Percentiles rank a stretch among this genome's conserved stretches.
These are phyloP conservation scores for Yamadazyma siamensis DNA, from an alignment of 1,139 yeast species.

Conservation along the genomic window DNA sequence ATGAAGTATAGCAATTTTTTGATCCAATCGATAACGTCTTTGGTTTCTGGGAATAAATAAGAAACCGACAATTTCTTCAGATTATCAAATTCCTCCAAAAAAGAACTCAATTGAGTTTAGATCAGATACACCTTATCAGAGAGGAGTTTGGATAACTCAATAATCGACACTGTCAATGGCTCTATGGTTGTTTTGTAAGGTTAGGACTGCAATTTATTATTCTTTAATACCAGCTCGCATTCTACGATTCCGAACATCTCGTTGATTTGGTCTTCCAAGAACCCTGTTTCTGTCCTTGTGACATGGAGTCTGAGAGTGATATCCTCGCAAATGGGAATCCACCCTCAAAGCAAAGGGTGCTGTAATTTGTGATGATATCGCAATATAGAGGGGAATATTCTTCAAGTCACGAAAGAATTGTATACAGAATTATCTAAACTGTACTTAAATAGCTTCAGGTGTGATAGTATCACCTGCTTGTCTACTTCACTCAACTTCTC, in stretches of 20 bases:
- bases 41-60: slow-evolving; percentile 29
- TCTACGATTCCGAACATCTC: slow-evolving; percentile 22
- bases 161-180: slow-evolving; percentile 17
- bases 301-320: slow-evolving; percentile 31
- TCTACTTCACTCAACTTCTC: slow-evolving; percentile 21
- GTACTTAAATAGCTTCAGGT: slow-evolving; percentile 27
- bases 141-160: slow-evolving; percentile 20
- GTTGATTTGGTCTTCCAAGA: slow-evolving; percentile 33
- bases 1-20: slow-evolving; percentile 23
- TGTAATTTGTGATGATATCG: slow-evolving; percentile 40
- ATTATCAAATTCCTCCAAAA: slow-evolving; percentile 36
- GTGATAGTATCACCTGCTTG: slow-evolving; percentile 23
- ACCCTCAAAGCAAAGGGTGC: slow-evolving; percentile 37
- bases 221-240: slow-evolving; percentile 1
- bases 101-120: slow-evolving; percentile 33
- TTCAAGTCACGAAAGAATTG: slow-evolving; percentile 28
- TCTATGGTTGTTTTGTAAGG: slow-evolving; percentile 25
- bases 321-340: slow-evolving; percentile 44
- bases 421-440: slow-evolving; percentile 33
- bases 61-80: slow-evolving; percentile 39
- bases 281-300: slow-evolving; percentile 21
- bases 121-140: slow-evolving; percentile 22
- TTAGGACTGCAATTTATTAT: slow-evolving; percentile 26
- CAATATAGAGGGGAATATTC: slow-evolving; percentile 32
- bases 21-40: slow-evolving; percentile 23